A percentile compares a stretch with the other conserved stretches of the same genome.
Conservation (phyloP, 371 early-diverging fungal species). For the Actinomucor elegans region DNA sequence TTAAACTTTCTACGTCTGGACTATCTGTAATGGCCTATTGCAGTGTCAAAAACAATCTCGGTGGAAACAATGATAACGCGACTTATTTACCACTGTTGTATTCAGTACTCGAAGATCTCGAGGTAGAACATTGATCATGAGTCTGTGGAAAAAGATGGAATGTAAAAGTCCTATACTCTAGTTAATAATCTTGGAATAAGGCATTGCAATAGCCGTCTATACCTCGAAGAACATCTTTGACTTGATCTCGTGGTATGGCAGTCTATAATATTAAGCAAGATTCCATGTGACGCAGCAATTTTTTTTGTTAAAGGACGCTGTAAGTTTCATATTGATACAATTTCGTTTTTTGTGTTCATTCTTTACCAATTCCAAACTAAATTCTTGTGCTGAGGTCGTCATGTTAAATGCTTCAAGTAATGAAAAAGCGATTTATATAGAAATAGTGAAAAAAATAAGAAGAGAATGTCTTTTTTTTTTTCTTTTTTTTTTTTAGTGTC, state of each 20-base stretch:
- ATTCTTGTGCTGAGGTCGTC: slow-evolving; percentile 15
- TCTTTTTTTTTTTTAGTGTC: not conserved
- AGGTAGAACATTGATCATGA: slow-evolving; percentile 75
- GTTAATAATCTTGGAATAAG: too few species aligned
- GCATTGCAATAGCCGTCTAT: too few species aligned
- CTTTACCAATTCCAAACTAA: slow-evolving; percentile 18
- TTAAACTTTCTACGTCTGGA: slow-evolving; percentile 35
- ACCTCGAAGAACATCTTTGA: slow-evolving; percentile 69
- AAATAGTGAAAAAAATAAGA: not conserved
- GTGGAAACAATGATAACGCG: too few species aligned
- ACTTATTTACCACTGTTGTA: slow-evolving; percentile 71
- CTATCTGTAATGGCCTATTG: slow-evolving; percentile 42
- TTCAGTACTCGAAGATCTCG: slow-evolving; percentile 71
- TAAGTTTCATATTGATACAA: too few species aligned
- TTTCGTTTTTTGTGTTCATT: not conserved
- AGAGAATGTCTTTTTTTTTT: not conserved
- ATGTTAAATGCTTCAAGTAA: slow-evolving; percentile 4
- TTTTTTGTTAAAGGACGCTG: too few species aligned
- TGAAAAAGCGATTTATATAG: too few species aligned
- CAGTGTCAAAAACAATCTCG: too few species aligned
- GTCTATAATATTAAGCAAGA: slow-evolving; percentile 21
- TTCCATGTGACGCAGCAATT: not conserved
- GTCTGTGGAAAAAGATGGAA: slow-evolving; percentile 84
- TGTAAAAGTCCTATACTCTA: slow-evolving; percentile 77
- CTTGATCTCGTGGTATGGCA: slow-evolving; percentile 53